phyloP scores from a whole-genome alignment of 148 eudicot species.

The Arbutus unedo region DNA sequence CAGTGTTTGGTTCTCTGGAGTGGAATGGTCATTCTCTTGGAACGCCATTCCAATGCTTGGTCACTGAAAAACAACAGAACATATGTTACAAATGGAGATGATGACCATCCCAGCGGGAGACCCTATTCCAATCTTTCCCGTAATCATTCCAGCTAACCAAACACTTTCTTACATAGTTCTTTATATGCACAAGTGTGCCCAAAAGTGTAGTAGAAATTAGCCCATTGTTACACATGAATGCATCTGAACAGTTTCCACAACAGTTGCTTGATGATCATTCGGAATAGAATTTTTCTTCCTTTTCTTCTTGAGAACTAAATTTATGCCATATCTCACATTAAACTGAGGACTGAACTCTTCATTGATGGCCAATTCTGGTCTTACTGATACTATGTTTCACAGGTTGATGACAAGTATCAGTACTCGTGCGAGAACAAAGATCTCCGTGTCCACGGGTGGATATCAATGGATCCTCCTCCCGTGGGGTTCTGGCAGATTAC shows the following conservation, averaged over 20 bases:
- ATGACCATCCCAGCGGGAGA: background rate
- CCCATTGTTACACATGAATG: background rate
- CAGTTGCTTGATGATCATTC: background rate
- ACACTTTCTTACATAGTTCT: background rate
- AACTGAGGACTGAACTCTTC: background rate
- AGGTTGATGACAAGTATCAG: constrained; percentile 90
- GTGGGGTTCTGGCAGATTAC: constrained; percentile 87
- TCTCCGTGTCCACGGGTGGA: constrained; percentile 80
- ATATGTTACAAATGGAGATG: background rate
- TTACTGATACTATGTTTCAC: background rate
- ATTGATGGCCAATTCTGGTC: background rate
- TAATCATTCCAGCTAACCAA: background rate
- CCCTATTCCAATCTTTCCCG: background rate
- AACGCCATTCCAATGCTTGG: background rate
- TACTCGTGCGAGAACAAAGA: constrained; percentile 73
- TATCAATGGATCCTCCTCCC: constrained; percentile 52
- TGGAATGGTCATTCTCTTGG: background rate
- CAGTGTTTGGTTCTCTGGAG: background rate
- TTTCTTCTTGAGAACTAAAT: background rate
- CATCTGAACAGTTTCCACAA: background rate
- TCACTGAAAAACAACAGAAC: background rate
- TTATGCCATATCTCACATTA: background rate
- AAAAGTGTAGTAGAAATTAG: background rate
- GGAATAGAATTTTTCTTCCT: background rate
- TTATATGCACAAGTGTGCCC: too few relatives aligned